Percentiles rank a stretch among this genome's conserved stretches.
Evolutionary conservation across 208 protist species (phyloP).

Genomic region (Crithidia expoeki): DNA sequence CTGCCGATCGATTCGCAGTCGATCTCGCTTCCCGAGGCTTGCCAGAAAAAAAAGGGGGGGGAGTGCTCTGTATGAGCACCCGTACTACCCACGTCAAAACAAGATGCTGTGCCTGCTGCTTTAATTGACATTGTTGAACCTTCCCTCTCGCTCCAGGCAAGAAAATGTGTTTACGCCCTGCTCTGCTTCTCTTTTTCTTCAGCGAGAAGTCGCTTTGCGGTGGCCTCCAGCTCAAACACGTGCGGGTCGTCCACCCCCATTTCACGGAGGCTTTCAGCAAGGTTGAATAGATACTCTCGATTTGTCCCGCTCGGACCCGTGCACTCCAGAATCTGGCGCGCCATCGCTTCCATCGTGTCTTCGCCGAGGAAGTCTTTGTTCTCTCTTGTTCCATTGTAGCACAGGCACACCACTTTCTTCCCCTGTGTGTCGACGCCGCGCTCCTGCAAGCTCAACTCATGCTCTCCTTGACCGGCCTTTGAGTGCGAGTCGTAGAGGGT

Average conservation of each 20-base stretch:
- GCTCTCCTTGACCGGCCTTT: conserved; percentile 5
- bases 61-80: no score
- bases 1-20: no score
- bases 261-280: conserved; percentile 55
- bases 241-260: conserved; percentile 64
- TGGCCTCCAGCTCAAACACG: conserved; percentile 68
- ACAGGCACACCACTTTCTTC: conserved; percentile 54
- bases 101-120: no score
- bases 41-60: no score
- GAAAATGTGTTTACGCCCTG: no score
- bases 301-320: conserved; percentile 69
- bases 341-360: conserved; percentile 61
- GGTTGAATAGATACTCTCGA: conserved; percentile 74
- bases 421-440: conserved; percentile 18
- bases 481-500: conserved; percentile 46
- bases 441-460: conserved; percentile 23
- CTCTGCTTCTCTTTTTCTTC: conserved; percentile 25
- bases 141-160: no score
- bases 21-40: no score
- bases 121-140: no score
- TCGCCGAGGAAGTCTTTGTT: conserved; percentile 73
- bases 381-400: conserved; percentile 75
- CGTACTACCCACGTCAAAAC: no score
- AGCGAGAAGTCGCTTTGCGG: conserved; percentile 39
- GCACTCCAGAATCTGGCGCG: conserved; percentile 60